Base-by-base conservation (phyloP, 345 rosid genomes). In the Pistacia integerrima region DNA sequence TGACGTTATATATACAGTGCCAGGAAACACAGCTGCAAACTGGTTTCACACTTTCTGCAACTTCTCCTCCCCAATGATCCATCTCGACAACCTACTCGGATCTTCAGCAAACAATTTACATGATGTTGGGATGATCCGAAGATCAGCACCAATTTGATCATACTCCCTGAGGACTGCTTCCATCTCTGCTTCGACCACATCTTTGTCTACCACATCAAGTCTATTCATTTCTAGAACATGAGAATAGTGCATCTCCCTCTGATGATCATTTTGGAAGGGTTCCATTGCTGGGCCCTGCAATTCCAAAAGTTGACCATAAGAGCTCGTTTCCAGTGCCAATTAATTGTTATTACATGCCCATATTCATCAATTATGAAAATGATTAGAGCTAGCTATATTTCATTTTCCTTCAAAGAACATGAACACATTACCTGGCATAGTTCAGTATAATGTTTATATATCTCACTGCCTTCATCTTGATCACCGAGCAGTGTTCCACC, bases 401-500 rank as follows among this genome's bases (percentile, higher is more conserved):
- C 25, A 25, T 25, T 41, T 41, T 41, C 9, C 20, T 5, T 63
- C 18, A 57, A 66, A 72, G 57, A 56, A 68, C 41, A 55, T 35
- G 75, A 38, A 56, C 60, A 74, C 56, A 68, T 80, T 85, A 94
- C 99, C 99, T 97, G 97, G 74, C 99, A 96, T 62, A 93, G 77
- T 69, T 90, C 88, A n/a, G 95, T 87, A 82, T 94, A 97, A 85
- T 94, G 97, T 82, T 82, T 90, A 68, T 90, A 94, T 44, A 89
- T 87, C 67, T 97, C 94, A 72, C 97, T 94, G 83, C 61, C 87
- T 86, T 91, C 95, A 85, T 94, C 95, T 81, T 86, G 98, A 83
- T 96, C 97, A 54, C 97, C 95, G 0, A 92, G 92, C 77, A 96
- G 87, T 1, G 93, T 88, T 78, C 97, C 99, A 46, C 98, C 98